Conservation (phyloP, 257 asterid species). For the Eucommia ulmoides region DNA sequence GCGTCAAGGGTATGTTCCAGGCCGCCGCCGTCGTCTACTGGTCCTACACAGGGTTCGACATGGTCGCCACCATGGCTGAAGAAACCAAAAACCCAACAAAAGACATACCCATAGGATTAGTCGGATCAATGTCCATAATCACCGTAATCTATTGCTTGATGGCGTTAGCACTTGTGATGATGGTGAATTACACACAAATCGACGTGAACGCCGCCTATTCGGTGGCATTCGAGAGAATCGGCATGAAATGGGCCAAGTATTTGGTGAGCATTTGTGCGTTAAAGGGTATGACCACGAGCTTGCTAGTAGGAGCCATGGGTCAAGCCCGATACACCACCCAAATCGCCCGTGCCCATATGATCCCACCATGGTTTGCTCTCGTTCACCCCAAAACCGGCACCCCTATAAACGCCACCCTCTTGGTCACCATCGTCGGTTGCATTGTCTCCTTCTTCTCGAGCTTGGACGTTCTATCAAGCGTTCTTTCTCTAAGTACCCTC, state of each 20-base stretch:
- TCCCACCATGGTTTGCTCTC: constrained; percentile 79
- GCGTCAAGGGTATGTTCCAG: constrained; percentile 56
- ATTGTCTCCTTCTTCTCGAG: constrained; percentile 71
- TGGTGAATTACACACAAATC: constrained; percentile 65
- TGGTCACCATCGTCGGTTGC: constrained; percentile 64
- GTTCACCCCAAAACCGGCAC: constrained; percentile 85
- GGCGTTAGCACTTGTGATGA: constrained; percentile 55
- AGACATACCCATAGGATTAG: constrained; percentile 76
- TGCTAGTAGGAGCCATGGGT: constrained; percentile 95
- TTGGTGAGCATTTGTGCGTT: constrained; percentile 68
- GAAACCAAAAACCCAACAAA: constrained; percentile 79
- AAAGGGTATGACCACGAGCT: constrained; percentile 91
- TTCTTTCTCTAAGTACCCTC: constrained; percentile 74
- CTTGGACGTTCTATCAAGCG: constrained; percentile 75
- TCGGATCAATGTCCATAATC: constrained; percentile 84
- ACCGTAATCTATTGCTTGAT: constrained; percentile 71
- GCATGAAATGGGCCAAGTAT: constrained; percentile 85
- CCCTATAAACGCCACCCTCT: constrained; percentile 69
- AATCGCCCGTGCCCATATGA: constrained; percentile 87
- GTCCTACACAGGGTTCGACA: constrained; percentile 93
- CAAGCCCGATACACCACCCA: constrained; percentile 97
- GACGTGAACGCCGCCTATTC: constrained; percentile 85
- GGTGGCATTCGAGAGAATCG: constrained; percentile 53
- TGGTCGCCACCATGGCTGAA: constrained; percentile 97
- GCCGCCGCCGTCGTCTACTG: constrained; percentile 91